A percentile compares a stretch with the other conserved stretches of the same genome.
Evolutionary conservation across 1,284 basidiomycete genomes (phyloP).

Genomic region (Phellinidium pouzarii): DNA sequence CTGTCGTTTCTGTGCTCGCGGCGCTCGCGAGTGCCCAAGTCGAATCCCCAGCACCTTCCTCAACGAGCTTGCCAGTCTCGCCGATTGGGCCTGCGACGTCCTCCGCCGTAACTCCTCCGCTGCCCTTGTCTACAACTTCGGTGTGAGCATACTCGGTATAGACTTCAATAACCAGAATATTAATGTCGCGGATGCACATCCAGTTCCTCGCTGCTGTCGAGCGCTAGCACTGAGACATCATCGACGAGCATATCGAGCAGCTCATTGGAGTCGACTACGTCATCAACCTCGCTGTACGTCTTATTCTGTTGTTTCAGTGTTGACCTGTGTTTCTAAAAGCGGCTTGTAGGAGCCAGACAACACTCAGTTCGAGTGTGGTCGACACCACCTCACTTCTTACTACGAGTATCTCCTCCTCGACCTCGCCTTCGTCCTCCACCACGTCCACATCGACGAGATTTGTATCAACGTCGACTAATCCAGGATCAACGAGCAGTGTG

Average conservation of each 20-base stretch:
- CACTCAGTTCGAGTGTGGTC: not conserved
- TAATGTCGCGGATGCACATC: too few relatives aligned
- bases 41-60: not conserved
- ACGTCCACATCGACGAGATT: not conserved
- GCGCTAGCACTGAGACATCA: not conserved
- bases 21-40: conserved; percentile 3
- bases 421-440: not conserved
- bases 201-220: too few relatives aligned
- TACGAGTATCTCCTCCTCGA: not conserved
- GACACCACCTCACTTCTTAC: not conserved
- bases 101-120: not conserved
- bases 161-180: too few relatives aligned
- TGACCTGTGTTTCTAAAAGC: too few relatives aligned
- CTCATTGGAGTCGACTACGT: too few relatives aligned
- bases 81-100: not conserved
- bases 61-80: not conserved
- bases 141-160: too few relatives aligned
- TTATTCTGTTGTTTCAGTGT: too few relatives aligned
- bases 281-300: too few relatives aligned
- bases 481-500: not conserved
- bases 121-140: not conserved
- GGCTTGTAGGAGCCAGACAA: too few relatives aligned
- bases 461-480: not conserved
- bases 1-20: conserved; percentile 1
- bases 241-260: too few relatives aligned